Evolutionary conservation across 2,329 filamentous ascomycete genomes (phyloP).

Genomic region (Chalaropsis thielavioides): DNA sequence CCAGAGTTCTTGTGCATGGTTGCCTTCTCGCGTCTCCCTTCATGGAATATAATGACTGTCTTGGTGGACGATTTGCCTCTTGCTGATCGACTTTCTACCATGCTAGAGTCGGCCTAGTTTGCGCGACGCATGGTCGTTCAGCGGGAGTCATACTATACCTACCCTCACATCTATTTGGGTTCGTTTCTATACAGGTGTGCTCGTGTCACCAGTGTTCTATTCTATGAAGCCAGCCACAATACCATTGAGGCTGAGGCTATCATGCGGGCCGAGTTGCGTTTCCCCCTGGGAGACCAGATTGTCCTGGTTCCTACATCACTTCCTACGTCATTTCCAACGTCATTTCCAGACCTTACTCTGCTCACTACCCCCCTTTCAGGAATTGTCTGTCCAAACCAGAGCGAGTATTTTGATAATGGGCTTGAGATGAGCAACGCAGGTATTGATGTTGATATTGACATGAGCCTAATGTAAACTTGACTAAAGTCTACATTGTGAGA

Average conservation of each 20-base stretch:
- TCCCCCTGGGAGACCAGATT: background rate
- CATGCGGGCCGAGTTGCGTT: background rate
- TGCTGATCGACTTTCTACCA: constrained; percentile 8
- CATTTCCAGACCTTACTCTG: background rate
- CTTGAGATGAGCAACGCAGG: background rate
- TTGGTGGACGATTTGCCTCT: background rate
- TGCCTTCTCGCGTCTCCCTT: constrained; percentile 9
- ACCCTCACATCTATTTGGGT: constrained; percentile 7
- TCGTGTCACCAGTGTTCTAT: background rate
- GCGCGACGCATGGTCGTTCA: constrained; percentile 10
- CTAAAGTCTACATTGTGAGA: background rate
- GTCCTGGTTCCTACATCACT: background rate
- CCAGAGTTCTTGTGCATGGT: constrained; percentile 8
- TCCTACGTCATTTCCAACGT: background rate
- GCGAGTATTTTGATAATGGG: background rate
- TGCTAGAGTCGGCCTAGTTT: constrained; percentile 10
- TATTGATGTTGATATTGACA: background rate
- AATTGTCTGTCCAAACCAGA: background rate
- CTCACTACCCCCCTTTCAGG: background rate
- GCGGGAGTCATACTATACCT: background rate
- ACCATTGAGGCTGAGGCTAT: constrained; percentile 3
- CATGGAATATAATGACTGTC: constrained; percentile 9
- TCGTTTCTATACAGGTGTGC: constrained; percentile 5
- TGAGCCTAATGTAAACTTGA: background rate
- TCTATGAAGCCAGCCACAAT: background rate